A percentile compares a stretch with the other conserved stretches of the same genome.
Conservation (phyloP, 2,329 filamentous ascomycete species). For the Piedraia hortae region DNA sequence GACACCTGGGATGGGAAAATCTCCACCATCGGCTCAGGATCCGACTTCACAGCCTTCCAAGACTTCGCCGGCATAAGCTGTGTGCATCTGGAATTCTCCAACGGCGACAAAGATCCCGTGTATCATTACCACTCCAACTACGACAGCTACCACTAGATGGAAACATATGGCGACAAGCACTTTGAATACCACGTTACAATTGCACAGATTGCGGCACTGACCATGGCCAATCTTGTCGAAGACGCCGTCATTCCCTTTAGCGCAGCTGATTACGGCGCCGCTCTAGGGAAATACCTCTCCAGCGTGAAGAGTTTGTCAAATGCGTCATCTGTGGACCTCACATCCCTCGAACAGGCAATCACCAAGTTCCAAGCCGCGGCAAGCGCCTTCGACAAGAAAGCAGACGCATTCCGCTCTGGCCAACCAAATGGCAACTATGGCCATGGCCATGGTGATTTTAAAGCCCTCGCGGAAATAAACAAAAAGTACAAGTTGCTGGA, state of each 20-base stretch:
- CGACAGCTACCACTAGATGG: slow-evolving; percentile 66
- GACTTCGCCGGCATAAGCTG: slow-evolving; percentile 24
- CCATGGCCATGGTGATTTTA: too few species aligned
- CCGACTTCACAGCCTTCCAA: slow-evolving; percentile 25
- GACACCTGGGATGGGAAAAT: slow-evolving; percentile 32
- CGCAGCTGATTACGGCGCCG: slow-evolving; percentile 19
- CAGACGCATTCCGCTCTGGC: slow-evolving; percentile 12
- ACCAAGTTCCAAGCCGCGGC: slow-evolving; percentile 21
- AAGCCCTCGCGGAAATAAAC: slow-evolving; percentile 29
- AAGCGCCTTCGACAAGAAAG: slow-evolving; percentile 23
- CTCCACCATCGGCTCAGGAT: slow-evolving; percentile 25
- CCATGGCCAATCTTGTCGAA: slow-evolving; percentile 20
- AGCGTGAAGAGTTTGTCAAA: slow-evolving; percentile 13
- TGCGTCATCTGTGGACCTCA: slow-evolving; percentile 10
- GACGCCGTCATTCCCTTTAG: slow-evolving; percentile 21
- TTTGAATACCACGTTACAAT: slow-evolving; percentile 30
- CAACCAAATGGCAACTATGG: too few species aligned
- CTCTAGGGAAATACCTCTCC: slow-evolving; percentile 17
- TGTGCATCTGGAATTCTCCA: slow-evolving; percentile 20
- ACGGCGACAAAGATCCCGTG: slow-evolving; percentile 18
- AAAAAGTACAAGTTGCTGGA: slow-evolving; percentile 64
- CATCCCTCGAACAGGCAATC: slow-evolving; percentile 22
- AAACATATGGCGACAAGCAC: slow-evolving; percentile 39
- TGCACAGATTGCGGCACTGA: slow-evolving; percentile 18
- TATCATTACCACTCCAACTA: slow-evolving; percentile 69